Evolutionary conservation across 2,329 filamentous ascomycete genomes (phyloP).

Genomic region (Orbilia blumenaviensis): DNA sequence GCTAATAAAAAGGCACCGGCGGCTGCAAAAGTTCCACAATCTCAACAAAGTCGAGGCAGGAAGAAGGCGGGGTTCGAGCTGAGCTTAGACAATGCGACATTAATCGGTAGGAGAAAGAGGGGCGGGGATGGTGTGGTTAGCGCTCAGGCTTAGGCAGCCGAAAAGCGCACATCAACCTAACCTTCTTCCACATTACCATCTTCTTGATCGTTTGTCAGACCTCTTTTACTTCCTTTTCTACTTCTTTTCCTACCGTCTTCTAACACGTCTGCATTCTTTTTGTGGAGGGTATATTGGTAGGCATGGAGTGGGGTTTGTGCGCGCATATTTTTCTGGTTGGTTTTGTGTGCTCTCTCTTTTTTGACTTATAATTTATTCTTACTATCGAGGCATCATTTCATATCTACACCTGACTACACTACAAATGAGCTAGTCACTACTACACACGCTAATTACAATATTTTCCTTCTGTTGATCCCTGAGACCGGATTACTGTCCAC

Average conservation of each 20-base stretch:
- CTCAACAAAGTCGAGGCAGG: constrained; percentile 68
- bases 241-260: background rate
- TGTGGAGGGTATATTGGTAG: background rate
- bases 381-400: background rate
- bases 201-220: too few relatives aligned
- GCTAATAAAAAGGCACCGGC: constrained; percentile 60
- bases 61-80: constrained; percentile 89
- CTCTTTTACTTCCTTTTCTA: background rate
- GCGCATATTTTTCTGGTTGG: background rate
- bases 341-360: background rate
- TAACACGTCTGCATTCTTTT: background rate
- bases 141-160: constrained; percentile 47
- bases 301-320: background rate
- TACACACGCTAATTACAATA: too few relatives aligned
- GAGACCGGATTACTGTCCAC: too few relatives aligned
- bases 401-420: background rate
- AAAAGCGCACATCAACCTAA: background rate
- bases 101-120: constrained; percentile 77
- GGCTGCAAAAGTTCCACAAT: constrained; percentile 82
- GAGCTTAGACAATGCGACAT: constrained; percentile 86
- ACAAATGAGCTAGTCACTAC: too few relatives aligned
- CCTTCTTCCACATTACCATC: background rate
- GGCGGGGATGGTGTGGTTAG: constrained; percentile 41
- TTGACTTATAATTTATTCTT: background rate
- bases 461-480: too few relatives aligned